Base-by-base conservation (phyloP, 2,329 filamentous ascomycete genomes). In the Exophiala sp. region DNA sequence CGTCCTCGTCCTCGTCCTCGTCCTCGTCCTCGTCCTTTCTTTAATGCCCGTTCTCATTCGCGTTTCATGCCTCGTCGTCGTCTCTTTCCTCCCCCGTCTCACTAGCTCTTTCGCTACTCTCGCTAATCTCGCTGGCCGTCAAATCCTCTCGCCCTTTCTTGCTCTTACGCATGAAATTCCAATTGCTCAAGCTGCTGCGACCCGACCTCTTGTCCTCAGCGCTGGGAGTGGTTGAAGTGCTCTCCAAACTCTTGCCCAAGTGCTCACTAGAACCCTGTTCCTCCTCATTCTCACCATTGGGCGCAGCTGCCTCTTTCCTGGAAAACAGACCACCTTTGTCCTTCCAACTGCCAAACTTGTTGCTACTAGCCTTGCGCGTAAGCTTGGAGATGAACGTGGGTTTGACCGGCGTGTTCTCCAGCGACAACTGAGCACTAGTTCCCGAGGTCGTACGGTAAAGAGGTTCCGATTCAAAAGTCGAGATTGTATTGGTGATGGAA, bases 351-450 rank as follows among this genome's bases (percentile, higher is more conserved):
- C 69, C 65, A 52, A 72, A 73, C 59, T 75, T 75, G 53, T 74
- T 76, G 63, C 71, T 69, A 9, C 71, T 73, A 43, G 72, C 69
- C 55, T 75, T 76, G 44, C 73, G 70, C 6, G 72, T 74, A 48
- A 76, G 71, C 55, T 74, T 75, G 48, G 72, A 73, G 51, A 76
- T 75, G 46, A 76, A 72, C 6, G 72, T 74, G 52, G 74, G 73
- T 55, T 73, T 75, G 40, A 48, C 57, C 0, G 58, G 58, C 10
- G 55, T 57, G 13, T 45, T 58, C 13, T 61, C 58, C n/a, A 60
- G 9, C 3, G 55, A 56, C 18, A 56, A n/a, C 2, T 58, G 46
- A 14, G 56, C 52, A 29, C 62, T 64, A 9, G 70, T 65, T 11
- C 63, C 65, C 4, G 72, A 74, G 10, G 67, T 66, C 43, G 71